These are phyloP conservation scores for Irpex sp. DNA, from an alignment of 1,284 basidiomycete genomes.

Conservation along the genomic window DNA sequence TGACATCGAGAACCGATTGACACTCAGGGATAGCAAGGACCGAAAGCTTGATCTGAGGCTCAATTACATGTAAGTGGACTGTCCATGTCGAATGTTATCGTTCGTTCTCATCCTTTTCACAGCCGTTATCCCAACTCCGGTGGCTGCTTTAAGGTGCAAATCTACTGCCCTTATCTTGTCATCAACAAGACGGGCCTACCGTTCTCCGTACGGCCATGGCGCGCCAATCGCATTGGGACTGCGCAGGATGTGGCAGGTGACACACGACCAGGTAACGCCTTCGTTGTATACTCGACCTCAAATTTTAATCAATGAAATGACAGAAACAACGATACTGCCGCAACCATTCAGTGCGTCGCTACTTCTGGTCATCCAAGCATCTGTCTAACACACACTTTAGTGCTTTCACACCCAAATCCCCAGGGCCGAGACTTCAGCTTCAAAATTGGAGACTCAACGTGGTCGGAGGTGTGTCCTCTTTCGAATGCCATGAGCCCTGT, in stretches of 20 bases:
- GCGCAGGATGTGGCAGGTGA: constrained; percentile 88
- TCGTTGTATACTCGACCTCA: background rate
- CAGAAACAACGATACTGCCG: constrained; percentile 57
- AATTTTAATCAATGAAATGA: constrained; percentile 10
- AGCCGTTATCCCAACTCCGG: constrained; percentile 89
- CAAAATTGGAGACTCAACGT: constrained; percentile 82
- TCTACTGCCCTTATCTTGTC: constrained; percentile 91
- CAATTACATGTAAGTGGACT: constrained; percentile 76
- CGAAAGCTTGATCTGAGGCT: constrained; percentile 82
- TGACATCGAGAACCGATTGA: constrained; percentile 73
- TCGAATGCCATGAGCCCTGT: constrained; percentile 1
- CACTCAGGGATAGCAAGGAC: constrained; percentile 73
- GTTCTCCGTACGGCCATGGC: constrained; percentile 71
- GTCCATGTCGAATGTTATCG: background rate
- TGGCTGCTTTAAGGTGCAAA: constrained; percentile 97
- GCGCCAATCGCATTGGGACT: constrained; percentile 68
- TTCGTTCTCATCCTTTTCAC: constrained; percentile 5
- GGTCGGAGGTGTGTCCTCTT: constrained; percentile 74
- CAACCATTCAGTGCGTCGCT: constrained; percentile 71
- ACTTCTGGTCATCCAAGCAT: background rate
- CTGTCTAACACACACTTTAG: constrained; percentile 45
- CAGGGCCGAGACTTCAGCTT: constrained; percentile 85
- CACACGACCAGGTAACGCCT: constrained; percentile 44
- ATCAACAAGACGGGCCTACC: constrained; percentile 93
- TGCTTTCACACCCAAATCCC: constrained; percentile 86